Conservation (phyloP, 306 rosid species). For the Prinsepia uniflora region DNA sequence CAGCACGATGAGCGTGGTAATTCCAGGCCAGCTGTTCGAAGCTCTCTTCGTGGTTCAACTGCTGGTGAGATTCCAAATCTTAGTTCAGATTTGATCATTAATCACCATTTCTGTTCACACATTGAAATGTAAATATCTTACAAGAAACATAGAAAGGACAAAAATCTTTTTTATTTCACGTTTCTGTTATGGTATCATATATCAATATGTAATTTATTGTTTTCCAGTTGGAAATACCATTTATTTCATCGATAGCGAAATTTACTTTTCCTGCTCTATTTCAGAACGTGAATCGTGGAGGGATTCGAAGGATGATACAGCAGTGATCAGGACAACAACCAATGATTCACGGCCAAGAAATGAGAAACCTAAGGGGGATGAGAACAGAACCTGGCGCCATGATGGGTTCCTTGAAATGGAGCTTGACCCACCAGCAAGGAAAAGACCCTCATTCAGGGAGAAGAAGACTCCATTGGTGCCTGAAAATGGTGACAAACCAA, state of each 20-base stretch:
- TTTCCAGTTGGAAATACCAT: neutral
- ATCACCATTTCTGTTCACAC: neutral
- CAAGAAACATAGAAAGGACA: neutral
- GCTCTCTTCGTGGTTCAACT: constrained; percentile 41
- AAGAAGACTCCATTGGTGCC: constrained; percentile 52
- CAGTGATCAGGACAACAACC: constrained; percentile 29
- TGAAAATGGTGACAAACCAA: constrained; percentile 40
- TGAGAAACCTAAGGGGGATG: constrained; percentile 45
- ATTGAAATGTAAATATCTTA: neutral
- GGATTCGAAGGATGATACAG: constrained; percentile 52
- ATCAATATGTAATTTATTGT: neutral
- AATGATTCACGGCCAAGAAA: constrained; percentile 45
- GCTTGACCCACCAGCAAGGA: constrained; percentile 49
- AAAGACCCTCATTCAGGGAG: constrained; percentile 86
- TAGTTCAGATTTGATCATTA: neutral
- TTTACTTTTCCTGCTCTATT: constrained; percentile 4
- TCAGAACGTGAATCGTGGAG: constrained; percentile 71
- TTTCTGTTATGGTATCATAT: neutral
- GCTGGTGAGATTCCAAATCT: constrained; percentile 50
- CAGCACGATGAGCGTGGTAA: constrained; percentile 62
- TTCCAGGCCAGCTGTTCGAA: constrained; percentile 52
- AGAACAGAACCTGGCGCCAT: constrained; percentile 40
- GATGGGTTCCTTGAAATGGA: constrained; percentile 50
- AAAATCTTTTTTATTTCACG: neutral
- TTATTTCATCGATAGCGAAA: neutral